phyloP scores from a whole-genome alignment of 306 rosid genomes.

The Mimosa pudica region DNA sequence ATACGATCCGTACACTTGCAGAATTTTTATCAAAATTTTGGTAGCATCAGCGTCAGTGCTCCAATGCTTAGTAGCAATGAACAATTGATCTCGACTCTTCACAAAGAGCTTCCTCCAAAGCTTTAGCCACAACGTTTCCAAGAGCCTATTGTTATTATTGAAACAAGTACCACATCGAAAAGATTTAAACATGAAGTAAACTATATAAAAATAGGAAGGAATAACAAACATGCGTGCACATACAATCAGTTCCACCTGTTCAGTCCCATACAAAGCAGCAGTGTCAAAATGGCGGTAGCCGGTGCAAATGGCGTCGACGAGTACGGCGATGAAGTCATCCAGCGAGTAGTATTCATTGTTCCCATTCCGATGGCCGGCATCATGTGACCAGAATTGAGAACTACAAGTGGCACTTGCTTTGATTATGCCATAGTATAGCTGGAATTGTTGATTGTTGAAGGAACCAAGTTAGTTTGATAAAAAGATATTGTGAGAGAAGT shows the following conservation, averaged over 20 bases:
- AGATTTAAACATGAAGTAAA: too few species aligned
- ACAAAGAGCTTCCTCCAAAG: slow-evolving; percentile 47
- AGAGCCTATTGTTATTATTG: too few species aligned
- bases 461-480: neutral
- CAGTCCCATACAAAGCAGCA: slow-evolving; percentile 43
- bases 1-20: too few species aligned
- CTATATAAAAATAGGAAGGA: too few species aligned
- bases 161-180: too few species aligned
- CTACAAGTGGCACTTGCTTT: slow-evolving; percentile 20
- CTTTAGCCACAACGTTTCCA: slow-evolving; percentile 45
- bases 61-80: slow-evolving; percentile 62
- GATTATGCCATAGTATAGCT: slow-evolving; percentile 20
- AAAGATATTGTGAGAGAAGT: neutral
- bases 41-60: slow-evolving; percentile 39
- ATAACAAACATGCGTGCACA: too few species aligned
- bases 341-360: slow-evolving; percentile 13
- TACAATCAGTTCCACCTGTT: too few species aligned
- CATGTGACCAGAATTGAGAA: slow-evolving; percentile 23
- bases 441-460: neutral
- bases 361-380: slow-evolving; percentile 32
- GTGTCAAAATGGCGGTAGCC: slow-evolving; percentile 45
- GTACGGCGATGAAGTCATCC: slow-evolving; percentile 1
- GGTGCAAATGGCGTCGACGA: slow-evolving; percentile 26
- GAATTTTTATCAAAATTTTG: too few species aligned
- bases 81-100: slow-evolving; percentile 45